Percentiles rank a stretch among this genome's conserved stretches.
phyloP scores from a whole-genome alignment of 176 grass and related monocot genomes.

The Zizania latifolia region DNA sequence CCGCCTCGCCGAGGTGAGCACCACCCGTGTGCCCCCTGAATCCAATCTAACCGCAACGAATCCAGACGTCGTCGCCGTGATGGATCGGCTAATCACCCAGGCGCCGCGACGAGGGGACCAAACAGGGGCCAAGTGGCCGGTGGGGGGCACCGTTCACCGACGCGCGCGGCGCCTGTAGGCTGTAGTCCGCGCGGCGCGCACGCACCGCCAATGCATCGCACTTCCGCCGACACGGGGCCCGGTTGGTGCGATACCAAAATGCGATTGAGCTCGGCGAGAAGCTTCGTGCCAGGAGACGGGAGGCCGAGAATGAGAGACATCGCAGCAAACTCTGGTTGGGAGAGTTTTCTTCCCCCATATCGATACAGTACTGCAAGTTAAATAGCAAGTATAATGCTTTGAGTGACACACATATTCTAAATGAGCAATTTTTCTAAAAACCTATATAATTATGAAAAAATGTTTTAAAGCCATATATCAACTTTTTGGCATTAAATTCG shows the following conservation, averaged over 20 bases:
- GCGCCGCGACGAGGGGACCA: not conserved
- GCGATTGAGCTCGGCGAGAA: not conserved
- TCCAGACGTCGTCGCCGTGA: not conserved
- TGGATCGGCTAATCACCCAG: not conserved
- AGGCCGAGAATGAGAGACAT: not conserved
- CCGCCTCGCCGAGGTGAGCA: not conserved
- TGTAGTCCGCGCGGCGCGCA: not conserved
- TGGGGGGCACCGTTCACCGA: not conserved
- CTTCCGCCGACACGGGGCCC: not conserved
- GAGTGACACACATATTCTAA: too few species aligned
- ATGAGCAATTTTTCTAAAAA: too few species aligned
- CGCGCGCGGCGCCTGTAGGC: not conserved
- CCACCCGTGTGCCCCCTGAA: slow-evolving; percentile 21
- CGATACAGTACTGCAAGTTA: not conserved
- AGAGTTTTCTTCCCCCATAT: not conserved
- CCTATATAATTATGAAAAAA: too few species aligned
- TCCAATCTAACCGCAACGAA: not conserved
- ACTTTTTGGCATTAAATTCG: too few species aligned
- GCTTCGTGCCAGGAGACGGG: slow-evolving; percentile 5
- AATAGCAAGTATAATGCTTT: too few species aligned
- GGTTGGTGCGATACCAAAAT: not conserved
- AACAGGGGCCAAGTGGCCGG: too few species aligned
- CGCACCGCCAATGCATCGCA: not conserved
- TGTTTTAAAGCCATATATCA: too few species aligned
- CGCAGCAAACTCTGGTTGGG: slow-evolving; percentile 19